phyloP scores from a whole-genome alignment of 306 rosid genomes.

The Corylus avellana region DNA sequence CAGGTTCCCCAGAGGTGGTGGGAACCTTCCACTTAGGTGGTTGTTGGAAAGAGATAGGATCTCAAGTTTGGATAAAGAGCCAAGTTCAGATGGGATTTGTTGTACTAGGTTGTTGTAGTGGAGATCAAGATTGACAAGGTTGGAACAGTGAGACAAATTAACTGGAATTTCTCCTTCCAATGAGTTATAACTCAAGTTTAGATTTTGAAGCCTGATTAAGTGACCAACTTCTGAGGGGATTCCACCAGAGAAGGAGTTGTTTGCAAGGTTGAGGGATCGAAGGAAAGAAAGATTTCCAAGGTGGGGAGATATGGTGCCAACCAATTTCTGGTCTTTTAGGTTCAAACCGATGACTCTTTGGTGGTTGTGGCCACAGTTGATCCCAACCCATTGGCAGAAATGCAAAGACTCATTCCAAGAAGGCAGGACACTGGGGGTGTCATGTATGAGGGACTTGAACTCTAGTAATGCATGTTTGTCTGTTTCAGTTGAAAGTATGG shows the following conservation, averaged over 20 bases:
- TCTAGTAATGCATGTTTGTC: constrained; percentile 13
- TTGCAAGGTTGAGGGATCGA: neutral
- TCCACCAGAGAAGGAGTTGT: neutral
- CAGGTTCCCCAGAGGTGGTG: neutral
- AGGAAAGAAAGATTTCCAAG: constrained; percentile 6
- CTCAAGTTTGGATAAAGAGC: neutral
- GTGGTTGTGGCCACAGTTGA: constrained; percentile 12
- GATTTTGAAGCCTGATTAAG: no score
- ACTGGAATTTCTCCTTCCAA: no score
- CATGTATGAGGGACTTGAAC: constrained; percentile 9
- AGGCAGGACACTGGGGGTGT: neutral
- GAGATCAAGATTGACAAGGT: no score
- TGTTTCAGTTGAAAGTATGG: neutral
- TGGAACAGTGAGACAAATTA: no score
- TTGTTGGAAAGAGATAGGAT: neutral
- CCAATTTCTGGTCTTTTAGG: neutral
- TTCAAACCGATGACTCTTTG: constrained; percentile 14
- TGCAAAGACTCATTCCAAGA: constrained; percentile 22
- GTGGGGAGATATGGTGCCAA: constrained; percentile 17
- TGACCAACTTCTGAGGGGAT: no score
- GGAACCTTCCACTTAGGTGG: neutral
- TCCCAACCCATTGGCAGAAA: constrained; percentile 19
- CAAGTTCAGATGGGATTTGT: neutral
- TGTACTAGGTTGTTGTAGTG: no score
- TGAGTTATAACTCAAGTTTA: no score